These are phyloP conservation scores for Saururus chinensis DNA, from an alignment of 164 flowering plant genomes.

Conservation along the genomic window DNA sequence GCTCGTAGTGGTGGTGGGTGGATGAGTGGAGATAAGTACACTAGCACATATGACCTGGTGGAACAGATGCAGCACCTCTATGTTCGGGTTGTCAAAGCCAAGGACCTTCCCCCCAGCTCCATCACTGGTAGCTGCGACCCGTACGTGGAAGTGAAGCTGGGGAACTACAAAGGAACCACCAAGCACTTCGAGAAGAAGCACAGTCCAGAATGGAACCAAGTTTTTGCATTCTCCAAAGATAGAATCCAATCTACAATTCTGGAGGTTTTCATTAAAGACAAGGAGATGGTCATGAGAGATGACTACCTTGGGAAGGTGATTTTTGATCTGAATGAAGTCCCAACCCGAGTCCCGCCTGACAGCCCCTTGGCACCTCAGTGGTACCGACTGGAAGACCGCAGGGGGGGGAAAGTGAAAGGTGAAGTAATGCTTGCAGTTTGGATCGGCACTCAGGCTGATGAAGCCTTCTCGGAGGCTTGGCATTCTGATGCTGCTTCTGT, in stretches of 20 bases:
- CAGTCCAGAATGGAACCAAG: constrained; percentile 75
- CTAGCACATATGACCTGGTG: constrained; percentile 80
- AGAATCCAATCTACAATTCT: constrained; percentile 13
- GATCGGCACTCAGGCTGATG: constrained; percentile 93
- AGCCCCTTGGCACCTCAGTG: constrained; percentile 95
- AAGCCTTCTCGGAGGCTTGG: constrained; percentile 87
- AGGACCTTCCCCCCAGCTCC: constrained; percentile 51
- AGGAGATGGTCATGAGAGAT: constrained; percentile 58
- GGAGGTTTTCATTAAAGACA: constrained; percentile 19
- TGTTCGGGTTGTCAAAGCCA: constrained; percentile 75
- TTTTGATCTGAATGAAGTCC: constrained; percentile 70
- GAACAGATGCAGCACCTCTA: constrained; percentile 78
- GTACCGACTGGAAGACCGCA: constrained; percentile 61
- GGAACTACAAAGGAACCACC: constrained; percentile 75
- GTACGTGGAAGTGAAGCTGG: constrained; percentile 66
- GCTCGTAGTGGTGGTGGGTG: constrained; percentile 37
- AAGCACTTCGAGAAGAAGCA: constrained; percentile 56
- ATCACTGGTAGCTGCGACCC: constrained; percentile 62
- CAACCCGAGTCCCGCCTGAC: constrained; percentile 84
- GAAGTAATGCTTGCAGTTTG: constrained; percentile 85
- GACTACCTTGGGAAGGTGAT: constrained; percentile 58
- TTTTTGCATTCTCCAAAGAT: constrained; percentile 25
- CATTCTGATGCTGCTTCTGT: constrained; percentile 78
- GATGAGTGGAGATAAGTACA: constrained; percentile 43
- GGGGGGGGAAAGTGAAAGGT: constrained; percentile 51